Evolutionary conservation across 2,329 filamentous ascomycete species (phyloP).

Genomic region (Paecilomyces sp.): DNA sequence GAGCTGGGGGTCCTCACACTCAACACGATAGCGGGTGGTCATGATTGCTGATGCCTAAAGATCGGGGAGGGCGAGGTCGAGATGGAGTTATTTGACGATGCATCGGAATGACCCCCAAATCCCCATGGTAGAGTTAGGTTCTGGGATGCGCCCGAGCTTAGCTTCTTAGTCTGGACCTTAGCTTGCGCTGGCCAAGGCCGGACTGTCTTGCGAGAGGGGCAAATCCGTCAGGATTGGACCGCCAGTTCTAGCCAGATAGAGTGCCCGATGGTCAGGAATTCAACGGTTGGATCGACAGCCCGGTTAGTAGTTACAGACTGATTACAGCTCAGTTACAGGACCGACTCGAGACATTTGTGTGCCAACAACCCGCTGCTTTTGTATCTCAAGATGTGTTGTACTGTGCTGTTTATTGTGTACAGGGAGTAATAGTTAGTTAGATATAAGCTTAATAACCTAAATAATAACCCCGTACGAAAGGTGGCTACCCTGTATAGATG

Average conservation of each 20-base stretch:
- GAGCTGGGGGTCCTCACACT: conserved; percentile 51
- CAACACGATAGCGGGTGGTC: conserved; percentile 52
- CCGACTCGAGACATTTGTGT: not conserved
- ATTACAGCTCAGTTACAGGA: too few species aligned
- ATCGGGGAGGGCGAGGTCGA: not conserved
- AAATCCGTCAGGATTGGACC: not conserved
- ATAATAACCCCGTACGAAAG: too few species aligned
- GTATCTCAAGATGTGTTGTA: not conserved
- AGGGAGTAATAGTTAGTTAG: not conserved
- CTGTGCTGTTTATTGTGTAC: not conserved
- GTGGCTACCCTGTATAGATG: too few species aligned
- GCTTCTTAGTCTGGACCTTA: not conserved
- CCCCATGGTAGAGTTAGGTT: not conserved
- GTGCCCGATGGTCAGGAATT: not conserved
- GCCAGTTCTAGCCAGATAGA: not conserved
- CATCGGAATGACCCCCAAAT: not conserved
- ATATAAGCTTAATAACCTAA: not conserved
- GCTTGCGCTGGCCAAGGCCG: not conserved
- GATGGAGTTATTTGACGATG: not conserved
- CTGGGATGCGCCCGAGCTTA: not conserved
- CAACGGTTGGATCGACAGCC: not conserved
- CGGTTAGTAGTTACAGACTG: too few species aligned
- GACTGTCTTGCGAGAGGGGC: not conserved
- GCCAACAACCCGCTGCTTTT: not conserved
- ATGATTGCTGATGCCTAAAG: conserved; percentile 17